Evolutionary conservation across 306 rosid genomes (phyloP).

Genomic region (Quercus gilva): DNA sequence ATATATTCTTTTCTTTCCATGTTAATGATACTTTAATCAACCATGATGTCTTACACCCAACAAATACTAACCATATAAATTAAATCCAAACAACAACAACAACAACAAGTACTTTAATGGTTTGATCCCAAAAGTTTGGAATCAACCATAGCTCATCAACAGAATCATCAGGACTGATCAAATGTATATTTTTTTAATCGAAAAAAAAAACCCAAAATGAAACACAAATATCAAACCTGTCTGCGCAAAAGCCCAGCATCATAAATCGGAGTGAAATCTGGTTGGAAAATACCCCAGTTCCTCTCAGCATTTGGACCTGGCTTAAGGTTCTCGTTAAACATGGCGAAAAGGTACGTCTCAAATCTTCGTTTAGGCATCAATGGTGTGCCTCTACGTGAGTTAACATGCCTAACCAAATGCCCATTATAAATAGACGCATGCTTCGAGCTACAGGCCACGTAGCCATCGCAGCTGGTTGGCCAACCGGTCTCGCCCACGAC

Average conservation of each 20-base stretch:
- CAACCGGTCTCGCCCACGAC: constrained; percentile 83
- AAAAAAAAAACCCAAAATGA: background rate
- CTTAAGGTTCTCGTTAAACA: constrained; percentile 83
- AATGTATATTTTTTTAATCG: background rate
- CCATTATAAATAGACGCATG: constrained; percentile 56
- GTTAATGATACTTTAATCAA: background rate
- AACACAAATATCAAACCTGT: constrained; percentile 27
- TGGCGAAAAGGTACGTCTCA: constrained; percentile 60
- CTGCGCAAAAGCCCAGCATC: constrained; percentile 52
- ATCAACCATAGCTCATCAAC: too few species aligned
- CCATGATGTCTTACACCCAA: background rate
- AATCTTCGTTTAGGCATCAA: constrained; percentile 81
- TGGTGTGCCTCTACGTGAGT: constrained; percentile 65
- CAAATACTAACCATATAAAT: too few species aligned
- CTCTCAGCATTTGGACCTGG: constrained; percentile 86
- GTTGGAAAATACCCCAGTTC: constrained; percentile 78
- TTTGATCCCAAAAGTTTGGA: too few species aligned
- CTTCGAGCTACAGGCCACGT: constrained; percentile 52
- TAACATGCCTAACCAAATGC: constrained; percentile 51
- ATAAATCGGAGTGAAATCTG: constrained; percentile 79
- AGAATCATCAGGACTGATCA: background rate
- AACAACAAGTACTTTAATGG: too few species aligned
- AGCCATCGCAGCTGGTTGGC: constrained; percentile 83
- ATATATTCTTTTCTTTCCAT: background rate
- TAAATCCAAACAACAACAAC: too few species aligned